Conservation (phyloP, 1,284 basidiomycete species). For the Cronartium ribicola region DNA sequence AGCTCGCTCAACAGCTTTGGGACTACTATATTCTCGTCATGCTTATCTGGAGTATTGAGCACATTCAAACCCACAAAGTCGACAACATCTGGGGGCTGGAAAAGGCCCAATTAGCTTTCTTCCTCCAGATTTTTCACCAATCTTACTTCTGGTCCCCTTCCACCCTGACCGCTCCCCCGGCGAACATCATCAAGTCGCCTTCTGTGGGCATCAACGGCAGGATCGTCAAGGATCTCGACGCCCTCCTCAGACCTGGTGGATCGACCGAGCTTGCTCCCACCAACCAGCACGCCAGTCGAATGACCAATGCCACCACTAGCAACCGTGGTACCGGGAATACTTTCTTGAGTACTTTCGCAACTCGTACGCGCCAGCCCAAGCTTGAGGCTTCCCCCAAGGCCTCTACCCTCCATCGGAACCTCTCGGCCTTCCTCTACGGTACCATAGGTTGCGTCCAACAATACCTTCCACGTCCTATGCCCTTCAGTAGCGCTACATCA, state of each 20-base stretch:
- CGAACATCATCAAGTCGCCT: neutral
- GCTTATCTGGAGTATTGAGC: slow-evolving; percentile 27
- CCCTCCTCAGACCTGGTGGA: neutral
- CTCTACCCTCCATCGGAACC: slow-evolving; percentile 13
- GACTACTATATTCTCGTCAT: slow-evolving; percentile 35
- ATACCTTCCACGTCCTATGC: neutral
- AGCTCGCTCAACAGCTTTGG: slow-evolving; percentile 32
- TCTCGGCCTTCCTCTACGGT: slow-evolving; percentile 33
- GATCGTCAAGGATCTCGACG: neutral
- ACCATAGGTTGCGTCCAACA: slow-evolving; percentile 15
- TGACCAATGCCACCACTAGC: neutral
- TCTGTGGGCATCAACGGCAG: neutral
- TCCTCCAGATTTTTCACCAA: slow-evolving; percentile 16
- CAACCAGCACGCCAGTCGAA: neutral
- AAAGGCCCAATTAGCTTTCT: slow-evolving; percentile 16
- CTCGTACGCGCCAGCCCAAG: neutral
- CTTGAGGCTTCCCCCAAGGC: neutral
- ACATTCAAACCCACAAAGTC: neutral
- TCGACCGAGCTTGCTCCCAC: neutral
- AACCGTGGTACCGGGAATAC: neutral
- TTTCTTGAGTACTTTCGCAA: neutral
- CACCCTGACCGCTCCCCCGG: neutral
- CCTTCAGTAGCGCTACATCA: neutral
- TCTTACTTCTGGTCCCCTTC: slow-evolving; percentile 12
- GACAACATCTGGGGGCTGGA: slow-evolving; percentile 34